A percentile compares a stretch with the other conserved stretches of the same genome.
Conservation (phyloP, 768 basidiomycete genomes). For the Tulasnella sp. region DNA sequence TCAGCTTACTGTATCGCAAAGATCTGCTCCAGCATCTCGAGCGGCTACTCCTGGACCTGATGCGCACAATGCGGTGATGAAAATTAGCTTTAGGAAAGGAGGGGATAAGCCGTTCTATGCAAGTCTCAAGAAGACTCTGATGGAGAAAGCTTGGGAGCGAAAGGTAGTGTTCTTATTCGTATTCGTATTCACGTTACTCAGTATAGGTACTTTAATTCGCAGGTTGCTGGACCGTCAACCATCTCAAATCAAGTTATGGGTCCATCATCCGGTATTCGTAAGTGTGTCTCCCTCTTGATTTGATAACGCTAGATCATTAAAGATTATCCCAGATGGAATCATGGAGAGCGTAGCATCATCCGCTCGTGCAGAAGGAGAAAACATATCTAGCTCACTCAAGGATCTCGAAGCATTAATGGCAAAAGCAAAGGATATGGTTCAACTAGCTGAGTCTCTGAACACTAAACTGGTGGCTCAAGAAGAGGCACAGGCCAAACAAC, state of each 20-base stretch:
- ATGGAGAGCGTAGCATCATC: slow-evolving; percentile 59
- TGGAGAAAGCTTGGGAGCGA: slow-evolving; percentile 70
- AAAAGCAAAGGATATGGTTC: slow-evolving; percentile 87
- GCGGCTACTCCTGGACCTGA: slow-evolving; percentile 37
- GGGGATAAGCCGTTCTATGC: slow-evolving; percentile 77
- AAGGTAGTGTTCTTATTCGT: too few relatives aligned
- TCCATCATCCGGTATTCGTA: slow-evolving; percentile 18
- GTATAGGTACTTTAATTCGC: neutral
- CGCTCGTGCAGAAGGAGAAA: slow-evolving; percentile 45
- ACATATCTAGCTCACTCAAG: slow-evolving; percentile 62
- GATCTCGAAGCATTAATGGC: slow-evolving; percentile 86
- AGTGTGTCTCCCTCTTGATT: slow-evolving; percentile 10
- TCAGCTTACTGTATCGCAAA: slow-evolving; percentile 15
- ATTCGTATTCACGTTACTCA: neutral
- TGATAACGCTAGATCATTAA: slow-evolving; percentile 15
- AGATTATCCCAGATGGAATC: slow-evolving; percentile 56
- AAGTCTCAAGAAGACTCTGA: slow-evolving; percentile 54
- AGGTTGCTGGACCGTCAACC: neutral
- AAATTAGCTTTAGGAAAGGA: slow-evolving; percentile 82
- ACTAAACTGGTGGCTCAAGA: slow-evolving; percentile 51
- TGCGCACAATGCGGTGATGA: slow-evolving; percentile 47
- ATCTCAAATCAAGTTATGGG: too few relatives aligned
- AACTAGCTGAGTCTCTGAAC: slow-evolving; percentile 76
- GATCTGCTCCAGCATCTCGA: slow-evolving; percentile 54
- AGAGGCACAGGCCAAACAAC: slow-evolving; percentile 14